Evolutionary conservation across 2,329 filamentous ascomycete species (phyloP), one percentile per base, ranked within the genome.

Genomic region (Claviceps monticola): DNA sequence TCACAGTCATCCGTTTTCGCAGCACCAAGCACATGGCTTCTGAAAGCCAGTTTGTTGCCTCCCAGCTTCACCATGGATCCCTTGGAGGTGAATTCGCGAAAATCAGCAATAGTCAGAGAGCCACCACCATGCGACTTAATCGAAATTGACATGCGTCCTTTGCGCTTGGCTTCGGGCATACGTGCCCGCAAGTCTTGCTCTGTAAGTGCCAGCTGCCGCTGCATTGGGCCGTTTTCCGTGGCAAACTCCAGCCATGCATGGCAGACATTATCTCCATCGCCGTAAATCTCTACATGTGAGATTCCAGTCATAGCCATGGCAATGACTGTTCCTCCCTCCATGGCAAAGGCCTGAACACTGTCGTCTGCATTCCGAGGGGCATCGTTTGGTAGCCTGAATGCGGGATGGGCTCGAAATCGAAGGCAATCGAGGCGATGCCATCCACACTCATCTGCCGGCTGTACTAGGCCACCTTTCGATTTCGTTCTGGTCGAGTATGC

Each of bases 341-440:
- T 80, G 0, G 86, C 82, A 82, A 88, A 97, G 1, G 87, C 86
- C 61, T 95, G 88, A 1, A 96, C 78, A 57, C 87, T 89, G 38
- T 79, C 78, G 58, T 96, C 90, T 1, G 74, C 68, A 56, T 73
- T 76, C 41, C 78, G 64, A 16, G 77, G 69, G 5, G 78, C 69
- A 60, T 97, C 93, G 52, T 81, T 84, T 0, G 90, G 88, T 50
- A 95, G 76, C 51, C 83, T 78, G 72, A 98, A 97, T 64, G 87
- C 89, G 4, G 90, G 88, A 62, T 98, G 93, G 58, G 83, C 85
- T 57, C 89, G 83, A 71, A 96, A 95, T 41, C 89, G 86, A 50
- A 98, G 74, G 51, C 82, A 82, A 66, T 97, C 93, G 6, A 97
- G 76, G 53, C 90, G 80, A 67, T 96, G 90, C 91, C 91, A 97